Evolutionary conservation across 176 grass and related monocot genomes (phyloP), one percentile per base, ranked within the genome.

Genomic region (Alopecurus myosuroides): DNA sequence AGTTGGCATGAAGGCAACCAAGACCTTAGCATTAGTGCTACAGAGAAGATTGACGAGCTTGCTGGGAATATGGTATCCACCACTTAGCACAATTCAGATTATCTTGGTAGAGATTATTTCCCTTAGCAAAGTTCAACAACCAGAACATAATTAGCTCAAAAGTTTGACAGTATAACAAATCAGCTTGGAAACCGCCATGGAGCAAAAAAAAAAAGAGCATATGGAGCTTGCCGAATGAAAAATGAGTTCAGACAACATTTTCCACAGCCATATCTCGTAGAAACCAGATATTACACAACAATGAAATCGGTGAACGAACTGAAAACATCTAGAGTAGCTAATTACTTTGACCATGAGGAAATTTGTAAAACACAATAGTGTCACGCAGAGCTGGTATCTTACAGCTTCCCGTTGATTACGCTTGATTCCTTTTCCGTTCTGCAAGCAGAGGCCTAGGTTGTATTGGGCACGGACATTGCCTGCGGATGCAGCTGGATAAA

Each of bases 401-500:
- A 94, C 92, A 89, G 92, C 92, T 85, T 92, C 89, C 70, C 77
- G 74, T 69, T 89, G 82, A 55, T 88, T 85, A 56, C 60, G 70
- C 52, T 92, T 87, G 39, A 90, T 42, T 63, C 89, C 92, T 69
- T 73, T 86, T 23, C 92, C 92, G 29, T 89, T 92, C 75, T 92
- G 92, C 81, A 92, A 78, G 80, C 89, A 94, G 31, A 94, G 87
- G 23, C 81, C 89, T 51, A 94, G 86, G 74, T 94, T 94, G 65
- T 94, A 94, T n/a, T 92, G 89, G 63, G 92, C 89, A 65, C 87
- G 87, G 23, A 76, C 84, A 80, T 92, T 92, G 49, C 87, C 89
- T 20, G 89, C 82, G 14, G 79, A 73, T 19, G 92, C 87, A 80
- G 92, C 88, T 72, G 77, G 89, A 85, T 82, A 85, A 85, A 94